phyloP scores from a whole-genome alignment of 1,284 basidiomycete species.

The Anthracocystis walkeri region DNA sequence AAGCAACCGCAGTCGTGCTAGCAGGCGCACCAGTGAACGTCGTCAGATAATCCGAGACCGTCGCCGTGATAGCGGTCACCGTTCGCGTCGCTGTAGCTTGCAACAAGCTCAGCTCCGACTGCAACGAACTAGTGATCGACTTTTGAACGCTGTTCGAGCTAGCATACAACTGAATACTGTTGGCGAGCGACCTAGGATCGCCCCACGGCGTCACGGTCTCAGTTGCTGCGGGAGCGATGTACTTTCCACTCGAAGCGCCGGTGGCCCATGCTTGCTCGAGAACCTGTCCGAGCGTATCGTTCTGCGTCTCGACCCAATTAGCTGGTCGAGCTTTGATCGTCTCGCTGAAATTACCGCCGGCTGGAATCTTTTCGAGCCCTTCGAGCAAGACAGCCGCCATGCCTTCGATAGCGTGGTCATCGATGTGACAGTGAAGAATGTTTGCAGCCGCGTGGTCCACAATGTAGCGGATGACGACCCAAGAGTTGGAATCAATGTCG shows the following conservation, averaged over 20 bases:
- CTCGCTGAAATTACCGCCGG: constrained; percentile 45
- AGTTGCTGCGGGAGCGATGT: constrained; percentile 32
- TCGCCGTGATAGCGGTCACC: constrained; percentile 38
- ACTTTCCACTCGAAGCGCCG: constrained; percentile 20
- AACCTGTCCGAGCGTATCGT: constrained; percentile 40
- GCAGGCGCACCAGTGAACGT: constrained; percentile 24
- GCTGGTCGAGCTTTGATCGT: constrained; percentile 24
- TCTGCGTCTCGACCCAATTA: constrained; percentile 32
- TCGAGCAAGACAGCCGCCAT: constrained; percentile 56
- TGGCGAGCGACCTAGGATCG: constrained; percentile 40
- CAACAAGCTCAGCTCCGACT: constrained; percentile 21
- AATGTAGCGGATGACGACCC: constrained; percentile 51
- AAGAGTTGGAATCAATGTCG: constrained; percentile 50
- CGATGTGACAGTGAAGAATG: constrained; percentile 56
- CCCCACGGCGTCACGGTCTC: constrained; percentile 45
- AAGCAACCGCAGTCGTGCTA: constrained; percentile 1
- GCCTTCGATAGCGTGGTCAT: constrained; percentile 53
- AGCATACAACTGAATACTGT: constrained; percentile 42
- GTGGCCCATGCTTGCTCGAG: constrained; percentile 25
- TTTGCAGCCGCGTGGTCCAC: constrained; percentile 52
- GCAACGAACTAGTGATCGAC: constrained; percentile 39
- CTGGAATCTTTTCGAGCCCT: constrained; percentile 49
- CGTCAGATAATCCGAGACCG: constrained; percentile 24
- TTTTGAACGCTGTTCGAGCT: constrained; percentile 46
- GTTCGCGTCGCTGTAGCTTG: constrained; percentile 30